Percentiles rank a stretch among this genome's conserved stretches.
phyloP scores from a whole-genome alignment of 495 filamentous ascomycete species.

The Penicillium soppii region DNA sequence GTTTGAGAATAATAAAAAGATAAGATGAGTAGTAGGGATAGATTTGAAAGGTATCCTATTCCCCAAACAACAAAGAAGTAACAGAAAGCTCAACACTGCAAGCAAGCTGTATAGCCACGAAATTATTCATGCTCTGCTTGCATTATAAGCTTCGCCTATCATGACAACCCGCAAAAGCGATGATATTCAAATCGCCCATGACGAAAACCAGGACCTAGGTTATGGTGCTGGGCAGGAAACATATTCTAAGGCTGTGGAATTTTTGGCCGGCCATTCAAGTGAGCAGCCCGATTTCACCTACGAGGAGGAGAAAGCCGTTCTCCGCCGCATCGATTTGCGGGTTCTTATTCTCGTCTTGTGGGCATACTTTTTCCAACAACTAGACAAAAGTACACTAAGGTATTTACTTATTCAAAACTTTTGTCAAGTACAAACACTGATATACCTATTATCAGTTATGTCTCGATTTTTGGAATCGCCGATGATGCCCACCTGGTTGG shows the following conservation, averaged over 20 bases:
- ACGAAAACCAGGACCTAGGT: background rate
- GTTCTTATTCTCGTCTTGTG: slow-evolving; percentile 41
- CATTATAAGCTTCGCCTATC: background rate
- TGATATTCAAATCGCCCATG: background rate
- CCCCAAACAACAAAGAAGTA: no score
- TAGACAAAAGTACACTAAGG: slow-evolving; percentile 51
- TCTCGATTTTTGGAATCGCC: slow-evolving; percentile 44
- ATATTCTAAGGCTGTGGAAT: slow-evolving; percentile 13
- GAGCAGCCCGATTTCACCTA: slow-evolving; percentile 39
- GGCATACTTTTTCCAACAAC: slow-evolving; percentile 44
- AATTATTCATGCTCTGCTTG: background rate
- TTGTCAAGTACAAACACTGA: background rate
- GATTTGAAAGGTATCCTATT: no score
- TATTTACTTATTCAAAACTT: background rate
- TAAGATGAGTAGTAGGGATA: no score
- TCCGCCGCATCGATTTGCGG: slow-evolving; percentile 49
- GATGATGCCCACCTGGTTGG: slow-evolving; percentile 38
- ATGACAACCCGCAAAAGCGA: background rate
- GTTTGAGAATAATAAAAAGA: no score
- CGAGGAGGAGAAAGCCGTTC: slow-evolving; percentile 39
- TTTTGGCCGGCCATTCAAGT: slow-evolving; percentile 15
- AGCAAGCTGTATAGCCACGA: no score
- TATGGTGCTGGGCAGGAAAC: background rate
- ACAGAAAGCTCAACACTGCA: no score
- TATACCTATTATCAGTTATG: slow-evolving; percentile 36